phyloP scores from a whole-genome alignment of 1,139 yeast genomes.

The Blastobotrys indianensis region DNA sequence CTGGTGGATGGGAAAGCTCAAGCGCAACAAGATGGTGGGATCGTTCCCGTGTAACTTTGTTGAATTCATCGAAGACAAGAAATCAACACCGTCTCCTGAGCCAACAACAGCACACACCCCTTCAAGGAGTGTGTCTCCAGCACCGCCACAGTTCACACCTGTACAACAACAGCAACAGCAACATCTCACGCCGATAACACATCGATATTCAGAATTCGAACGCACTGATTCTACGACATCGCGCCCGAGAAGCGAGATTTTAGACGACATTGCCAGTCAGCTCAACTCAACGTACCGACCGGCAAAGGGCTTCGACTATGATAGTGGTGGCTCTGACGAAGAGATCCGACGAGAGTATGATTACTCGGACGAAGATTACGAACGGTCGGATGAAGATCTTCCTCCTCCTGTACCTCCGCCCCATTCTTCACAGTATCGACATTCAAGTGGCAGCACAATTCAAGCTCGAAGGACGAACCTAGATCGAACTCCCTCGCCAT shows the following conservation, averaged over 20 bases:
- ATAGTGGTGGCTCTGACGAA: conserved; percentile 1
- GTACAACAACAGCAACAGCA: neutral
- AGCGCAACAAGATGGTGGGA: conserved; percentile 79
- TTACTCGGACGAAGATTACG: neutral
- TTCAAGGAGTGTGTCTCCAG: neutral
- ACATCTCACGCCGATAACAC: neutral
- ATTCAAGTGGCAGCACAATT: neutral
- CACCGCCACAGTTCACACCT: conserved; percentile 1
- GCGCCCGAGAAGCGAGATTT: conserved; percentile 11
- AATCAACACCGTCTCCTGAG: neutral
- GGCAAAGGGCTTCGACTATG: conserved; percentile 1
- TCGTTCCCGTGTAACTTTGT: conserved; percentile 85
- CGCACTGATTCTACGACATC: neutral
- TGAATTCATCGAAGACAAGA: conserved; percentile 36
- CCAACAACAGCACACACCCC: neutral
- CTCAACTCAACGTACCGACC: conserved; percentile 4
- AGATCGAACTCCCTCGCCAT: conserved; percentile 52
- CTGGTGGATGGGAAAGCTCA: conserved; percentile 85
- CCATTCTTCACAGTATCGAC: conserved; percentile 14
- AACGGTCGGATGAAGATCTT: conserved; percentile 4
- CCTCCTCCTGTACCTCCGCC: conserved; percentile 31
- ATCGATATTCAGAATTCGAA: neutral
- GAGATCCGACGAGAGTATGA: conserved; percentile 1
- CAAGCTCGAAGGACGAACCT: conserved; percentile 7
- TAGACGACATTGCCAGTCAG: conserved; percentile 11